Evolutionary conservation across 23 red algal genomes (phyloP).

Genomic region (Agarophyton chilense): DNA sequence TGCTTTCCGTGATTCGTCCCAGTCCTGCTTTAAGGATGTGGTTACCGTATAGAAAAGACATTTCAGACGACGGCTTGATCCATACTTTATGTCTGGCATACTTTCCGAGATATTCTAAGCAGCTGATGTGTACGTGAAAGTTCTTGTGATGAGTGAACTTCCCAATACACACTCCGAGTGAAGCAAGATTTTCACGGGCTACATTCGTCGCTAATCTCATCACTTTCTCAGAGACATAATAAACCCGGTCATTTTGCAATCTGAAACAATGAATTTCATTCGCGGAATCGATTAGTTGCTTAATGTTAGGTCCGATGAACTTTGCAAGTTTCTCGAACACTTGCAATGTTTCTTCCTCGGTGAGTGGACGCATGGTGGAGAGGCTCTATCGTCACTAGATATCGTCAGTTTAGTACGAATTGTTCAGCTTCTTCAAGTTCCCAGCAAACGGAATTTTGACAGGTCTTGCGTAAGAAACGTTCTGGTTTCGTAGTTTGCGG

Average conservation of each 20-base stretch:
- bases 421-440: no score
- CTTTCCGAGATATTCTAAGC: conserved; percentile 76
- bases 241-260: conserved; percentile 94
- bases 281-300: conserved; percentile 80
- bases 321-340: conserved; percentile 98
- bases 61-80: conserved; percentile 93
- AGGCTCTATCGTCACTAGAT: no score
- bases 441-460: no score
- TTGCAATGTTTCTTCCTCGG: conserved; percentile 90
- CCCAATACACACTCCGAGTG: conserved; percentile 90
- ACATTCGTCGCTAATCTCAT: conserved; percentile 77
- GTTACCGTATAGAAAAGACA: conserved; percentile 98
- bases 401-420: no score
- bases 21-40: conserved; percentile 93
- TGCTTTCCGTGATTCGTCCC: conserved; percentile 87
- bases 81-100: conserved; percentile 89
- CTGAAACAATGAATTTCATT: conserved; percentile 82
- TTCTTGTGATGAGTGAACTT: conserved; percentile 97
- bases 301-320: conserved; percentile 87
- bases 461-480: no score
- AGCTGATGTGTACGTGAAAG: conserved; percentile 91
- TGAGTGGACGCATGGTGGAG: conserved; percentile 86
- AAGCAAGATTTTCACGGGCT: conserved; percentile 70
- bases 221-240: conserved; percentile 80
- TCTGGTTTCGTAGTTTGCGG: no score